Percentiles rank a stretch among this genome's conserved stretches.
These are phyloP conservation scores for Tricladium varicosporioides DNA, from an alignment of 2,329 filamentous ascomycete species.

Conservation along the genomic window DNA sequence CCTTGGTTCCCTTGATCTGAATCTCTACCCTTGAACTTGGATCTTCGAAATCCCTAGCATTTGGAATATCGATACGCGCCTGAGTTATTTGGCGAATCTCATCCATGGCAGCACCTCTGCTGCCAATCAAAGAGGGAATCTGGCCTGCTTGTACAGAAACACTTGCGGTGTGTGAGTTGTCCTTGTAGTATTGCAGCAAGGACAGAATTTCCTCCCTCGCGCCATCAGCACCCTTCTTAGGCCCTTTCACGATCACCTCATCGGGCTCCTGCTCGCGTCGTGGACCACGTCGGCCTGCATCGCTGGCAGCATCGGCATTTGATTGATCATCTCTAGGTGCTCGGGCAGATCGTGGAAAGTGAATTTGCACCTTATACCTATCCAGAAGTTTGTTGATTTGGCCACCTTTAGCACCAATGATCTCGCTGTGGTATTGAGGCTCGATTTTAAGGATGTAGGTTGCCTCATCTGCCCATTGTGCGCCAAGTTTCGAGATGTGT, in stretches of 20 bases:
- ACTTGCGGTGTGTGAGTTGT: slow-evolving; percentile 77
- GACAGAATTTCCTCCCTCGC: slow-evolving; percentile 89
- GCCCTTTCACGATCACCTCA: slow-evolving; percentile 87
- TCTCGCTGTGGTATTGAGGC: slow-evolving; percentile 87
- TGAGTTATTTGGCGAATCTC: slow-evolving; percentile 81
- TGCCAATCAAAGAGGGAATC: slow-evolving; percentile 89
- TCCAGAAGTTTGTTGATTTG: slow-evolving; percentile 91
- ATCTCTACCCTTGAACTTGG: slow-evolving; percentile 75
- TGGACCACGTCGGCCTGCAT: slow-evolving; percentile 58
- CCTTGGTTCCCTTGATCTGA: slow-evolving; percentile 86
- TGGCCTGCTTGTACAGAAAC: slow-evolving; percentile 89
- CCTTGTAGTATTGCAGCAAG: slow-evolving; percentile 83
- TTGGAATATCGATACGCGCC: slow-evolving; percentile 88
- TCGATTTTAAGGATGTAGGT: slow-evolving; percentile 87
- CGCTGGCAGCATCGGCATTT: slow-evolving; percentile 66
- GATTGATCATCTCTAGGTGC: slow-evolving; percentile 67
- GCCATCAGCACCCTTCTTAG: slow-evolving; percentile 88
- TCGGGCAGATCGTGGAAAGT: slow-evolving; percentile 77
- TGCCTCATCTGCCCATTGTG: slow-evolving; percentile 86
- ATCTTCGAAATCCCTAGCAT: slow-evolving; percentile 67
- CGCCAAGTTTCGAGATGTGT: slow-evolving; percentile 76
- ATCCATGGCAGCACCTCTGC: slow-evolving; percentile 87
- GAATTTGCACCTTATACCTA: slow-evolving; percentile 90
- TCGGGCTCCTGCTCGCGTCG: slow-evolving; percentile 75
- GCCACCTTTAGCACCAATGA: slow-evolving; percentile 84